Evolutionary conservation across 129 eudicot genomes (phyloP).

Genomic region (Deinandra increscens): DNA sequence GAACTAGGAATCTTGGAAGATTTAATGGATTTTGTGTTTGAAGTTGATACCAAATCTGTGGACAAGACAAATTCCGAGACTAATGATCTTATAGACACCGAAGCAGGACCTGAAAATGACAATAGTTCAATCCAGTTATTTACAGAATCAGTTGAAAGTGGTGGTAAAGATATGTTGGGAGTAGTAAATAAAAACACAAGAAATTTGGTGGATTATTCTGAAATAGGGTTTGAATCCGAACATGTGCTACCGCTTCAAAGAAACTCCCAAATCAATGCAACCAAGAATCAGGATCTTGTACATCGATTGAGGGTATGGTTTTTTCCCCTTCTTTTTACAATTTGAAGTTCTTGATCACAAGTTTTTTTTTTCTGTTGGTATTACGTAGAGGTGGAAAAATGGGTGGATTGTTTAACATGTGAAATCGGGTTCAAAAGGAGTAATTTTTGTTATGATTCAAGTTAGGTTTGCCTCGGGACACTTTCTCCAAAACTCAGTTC

Average conservation of each 20-base stretch:
- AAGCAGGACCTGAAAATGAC: slow-evolving; percentile 19
- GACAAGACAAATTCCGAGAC: slow-evolving; percentile 25
- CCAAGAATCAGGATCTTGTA: slow-evolving; percentile 35
- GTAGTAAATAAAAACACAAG: slow-evolving; percentile 17
- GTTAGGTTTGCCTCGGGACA: background rate
- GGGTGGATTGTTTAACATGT: background rate
- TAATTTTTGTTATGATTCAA: background rate
- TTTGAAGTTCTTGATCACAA: background rate
- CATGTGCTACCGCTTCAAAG: slow-evolving; percentile 18
- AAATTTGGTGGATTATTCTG: slow-evolving; percentile 40
- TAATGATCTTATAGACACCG: slow-evolving; percentile 21
- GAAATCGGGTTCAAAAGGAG: background rate
- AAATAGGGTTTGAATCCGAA: slow-evolving; percentile 15
- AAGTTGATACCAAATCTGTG: slow-evolving; percentile 1
- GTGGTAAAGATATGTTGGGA: slow-evolving; percentile 8
- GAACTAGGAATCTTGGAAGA: slow-evolving; percentile 60
- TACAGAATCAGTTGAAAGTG: slow-evolving; percentile 6
- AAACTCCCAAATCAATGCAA: slow-evolving; percentile 14
- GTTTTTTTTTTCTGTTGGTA: background rate
- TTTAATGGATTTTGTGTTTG: background rate
- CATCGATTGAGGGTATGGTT: slow-evolving; percentile 37
- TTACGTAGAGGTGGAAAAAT: background rate
- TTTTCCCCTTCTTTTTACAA: background rate
- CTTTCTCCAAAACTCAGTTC: background rate
- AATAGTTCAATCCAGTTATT: slow-evolving; percentile 6